These are phyloP conservation scores for Albifimbria verrucaria DNA, from an alignment of 2,329 filamentous ascomycete genomes.

Conservation along the genomic window DNA sequence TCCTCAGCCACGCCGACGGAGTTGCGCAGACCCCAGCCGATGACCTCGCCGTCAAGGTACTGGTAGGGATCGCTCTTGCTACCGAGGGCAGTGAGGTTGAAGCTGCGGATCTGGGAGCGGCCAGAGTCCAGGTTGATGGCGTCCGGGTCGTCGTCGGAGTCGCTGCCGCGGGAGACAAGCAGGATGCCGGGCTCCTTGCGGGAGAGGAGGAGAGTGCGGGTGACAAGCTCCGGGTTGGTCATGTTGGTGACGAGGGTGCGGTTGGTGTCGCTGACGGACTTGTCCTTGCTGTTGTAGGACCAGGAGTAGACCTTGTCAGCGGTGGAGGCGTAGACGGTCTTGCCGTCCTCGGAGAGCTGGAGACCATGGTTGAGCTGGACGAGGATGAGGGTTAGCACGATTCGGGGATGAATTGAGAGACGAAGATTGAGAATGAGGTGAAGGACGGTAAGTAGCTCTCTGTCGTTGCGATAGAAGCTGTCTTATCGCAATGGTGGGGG, in stretches of 20 bases:
- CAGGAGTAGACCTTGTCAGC: slow-evolving; percentile 59
- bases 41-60: slow-evolving; percentile 43
- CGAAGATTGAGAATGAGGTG: not conserved
- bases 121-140: slow-evolving; percentile 52
- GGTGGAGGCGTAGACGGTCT: slow-evolving; percentile 56
- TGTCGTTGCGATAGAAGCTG: not conserved
- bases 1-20: slow-evolving; percentile 69
- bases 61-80: slow-evolving; percentile 31
- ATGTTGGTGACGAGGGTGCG: slow-evolving; percentile 60
- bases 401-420: not conserved
- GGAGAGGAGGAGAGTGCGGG: slow-evolving; percentile 64
- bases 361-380: slow-evolving; percentile 53
- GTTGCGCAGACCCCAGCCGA: slow-evolving; percentile 71
- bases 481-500: too few species aligned
- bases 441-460: not conserved
- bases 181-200: slow-evolving; percentile 51
- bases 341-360: slow-evolving; percentile 49
- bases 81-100: slow-evolving; percentile 35
- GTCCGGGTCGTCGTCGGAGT: slow-evolving; percentile 56
- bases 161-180: slow-evolving; percentile 63
- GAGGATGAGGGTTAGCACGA: slow-evolving; percentile 3
- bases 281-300: slow-evolving; percentile 56
- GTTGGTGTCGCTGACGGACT: slow-evolving; percentile 38
- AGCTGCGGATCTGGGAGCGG: slow-evolving; percentile 64
- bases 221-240: slow-evolving; percentile 58